phyloP scores from a whole-genome alignment of 208 protist genomes.

The Crithidia bombi region DNA sequence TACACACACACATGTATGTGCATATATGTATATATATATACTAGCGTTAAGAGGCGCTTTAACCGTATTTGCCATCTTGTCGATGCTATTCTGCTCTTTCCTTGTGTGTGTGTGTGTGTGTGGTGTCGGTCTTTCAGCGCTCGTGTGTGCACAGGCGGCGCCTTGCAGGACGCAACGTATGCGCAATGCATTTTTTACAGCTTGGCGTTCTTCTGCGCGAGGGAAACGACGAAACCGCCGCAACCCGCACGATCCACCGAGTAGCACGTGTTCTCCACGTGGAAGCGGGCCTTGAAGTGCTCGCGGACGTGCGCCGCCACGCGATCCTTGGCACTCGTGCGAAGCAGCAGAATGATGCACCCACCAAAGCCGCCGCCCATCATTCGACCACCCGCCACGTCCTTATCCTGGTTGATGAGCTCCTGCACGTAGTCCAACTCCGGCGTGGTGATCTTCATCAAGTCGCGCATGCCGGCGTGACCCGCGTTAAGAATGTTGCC shows the following conservation, averaged over 20 bases:
- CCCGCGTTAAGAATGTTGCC: slow-evolving; percentile 70
- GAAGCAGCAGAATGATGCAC: slow-evolving; percentile 77
- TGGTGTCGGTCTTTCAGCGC: too few species aligned
- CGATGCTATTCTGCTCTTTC: too few species aligned
- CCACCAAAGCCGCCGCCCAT: slow-evolving; percentile 93
- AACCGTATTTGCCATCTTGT: too few species aligned
- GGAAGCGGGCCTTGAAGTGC: slow-evolving; percentile 61
- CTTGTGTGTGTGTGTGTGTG: too few species aligned
- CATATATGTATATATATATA: slow-evolving; percentile 6
- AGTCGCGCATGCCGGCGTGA: slow-evolving; percentile 71
- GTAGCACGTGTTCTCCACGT: slow-evolving; percentile 62
- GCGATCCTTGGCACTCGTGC: slow-evolving; percentile 48
- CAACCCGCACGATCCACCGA: slow-evolving; percentile 45
- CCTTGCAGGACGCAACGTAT: too few species aligned
- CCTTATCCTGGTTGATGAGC: slow-evolving; percentile 57
- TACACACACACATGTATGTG: too few species aligned
- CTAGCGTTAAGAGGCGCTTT: not conserved
- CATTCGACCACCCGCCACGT: slow-evolving; percentile 83
- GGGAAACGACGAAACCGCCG: slow-evolving; percentile 57
- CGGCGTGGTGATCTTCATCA: slow-evolving; percentile 76
- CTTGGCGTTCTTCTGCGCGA: slow-evolving; percentile 26
- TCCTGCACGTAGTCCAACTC: slow-evolving; percentile 86
- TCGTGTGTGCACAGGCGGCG: too few species aligned
- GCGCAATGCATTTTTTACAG: not conserved
- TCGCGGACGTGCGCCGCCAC: slow-evolving; percentile 56